A percentile compares a stretch with the other conserved stretches of the same genome.
Evolutionary conservation across 129 eudicot species (phyloP).

Genomic region (Oenanthe sinensis): DNA sequence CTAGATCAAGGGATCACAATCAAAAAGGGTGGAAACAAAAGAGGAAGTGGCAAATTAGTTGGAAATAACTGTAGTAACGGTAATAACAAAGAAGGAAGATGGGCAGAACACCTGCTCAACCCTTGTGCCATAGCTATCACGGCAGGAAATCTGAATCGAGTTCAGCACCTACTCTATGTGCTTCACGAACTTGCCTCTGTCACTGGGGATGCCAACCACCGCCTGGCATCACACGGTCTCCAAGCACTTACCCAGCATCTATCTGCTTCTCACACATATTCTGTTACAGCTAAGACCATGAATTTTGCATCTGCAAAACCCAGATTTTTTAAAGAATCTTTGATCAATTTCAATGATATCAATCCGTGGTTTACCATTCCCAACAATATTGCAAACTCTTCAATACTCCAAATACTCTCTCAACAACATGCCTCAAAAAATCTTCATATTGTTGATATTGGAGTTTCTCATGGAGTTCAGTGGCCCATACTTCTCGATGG

Average conservation of each 20-base stretch:
- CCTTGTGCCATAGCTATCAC: constrained; percentile 75
- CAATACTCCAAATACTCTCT: constrained; percentile 60
- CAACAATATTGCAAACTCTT: constrained; percentile 69
- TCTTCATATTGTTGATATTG: constrained; percentile 74
- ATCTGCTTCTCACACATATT: constrained; percentile 31
- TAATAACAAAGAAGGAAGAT: constrained; percentile 49
- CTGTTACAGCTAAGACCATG: constrained; percentile 11
- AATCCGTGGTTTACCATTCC: constrained; percentile 85
- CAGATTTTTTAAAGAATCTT: constrained; percentile 40
- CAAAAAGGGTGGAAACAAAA: constrained; percentile 40
- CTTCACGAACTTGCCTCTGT: constrained; percentile 67
- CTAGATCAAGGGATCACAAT: constrained; percentile 23
- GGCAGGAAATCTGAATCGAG: constrained; percentile 48
- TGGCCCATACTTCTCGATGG: constrained; percentile 86
- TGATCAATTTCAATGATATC: constrained; percentile 61
- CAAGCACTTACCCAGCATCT: constrained; percentile 58
- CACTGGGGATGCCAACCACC: constrained; percentile 69
- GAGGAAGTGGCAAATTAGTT: constrained; percentile 28
- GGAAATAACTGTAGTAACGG: constrained; percentile 29
- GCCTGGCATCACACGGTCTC: constrained; percentile 70
- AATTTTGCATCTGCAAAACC: constrained; percentile 50
- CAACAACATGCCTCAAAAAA: constrained; percentile 30
- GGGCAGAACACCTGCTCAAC: constrained; percentile 88
- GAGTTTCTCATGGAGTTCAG: constrained; percentile 77
- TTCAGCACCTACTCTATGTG: constrained; percentile 67